A percentile compares a stretch with the other conserved stretches of the same genome.
Conservation (phyloP, 345 rosid genomes). For the Boechera retrofracta region DNA sequence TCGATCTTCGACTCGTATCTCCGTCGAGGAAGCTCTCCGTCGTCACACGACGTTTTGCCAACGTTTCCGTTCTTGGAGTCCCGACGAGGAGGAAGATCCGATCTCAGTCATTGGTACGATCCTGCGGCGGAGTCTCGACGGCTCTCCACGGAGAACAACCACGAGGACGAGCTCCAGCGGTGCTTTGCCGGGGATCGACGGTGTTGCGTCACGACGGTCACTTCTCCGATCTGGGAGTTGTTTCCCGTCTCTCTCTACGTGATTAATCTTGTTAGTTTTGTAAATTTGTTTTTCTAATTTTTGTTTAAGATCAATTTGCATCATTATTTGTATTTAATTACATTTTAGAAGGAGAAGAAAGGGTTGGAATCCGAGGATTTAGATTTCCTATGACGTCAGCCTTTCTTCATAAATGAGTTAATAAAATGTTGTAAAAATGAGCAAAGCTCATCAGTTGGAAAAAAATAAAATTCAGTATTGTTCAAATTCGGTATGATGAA, state of each 20-base stretch:
- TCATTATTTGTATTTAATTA: slow-evolving; percentile 25
- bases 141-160: slow-evolving; percentile 49
- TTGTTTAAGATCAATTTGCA: slow-evolving; percentile 22
- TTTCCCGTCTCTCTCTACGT: slow-evolving; percentile 63
- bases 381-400: slow-evolving; percentile 38
- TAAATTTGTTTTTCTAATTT: slow-evolving; percentile 10
- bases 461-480: neutral
- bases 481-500: neutral
- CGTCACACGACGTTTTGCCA: slow-evolving; percentile 66
- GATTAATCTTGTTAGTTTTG: slow-evolving; percentile 29
- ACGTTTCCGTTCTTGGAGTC: slow-evolving; percentile 50
- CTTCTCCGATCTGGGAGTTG: slow-evolving; percentile 70
- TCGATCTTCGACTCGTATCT: slow-evolving; percentile 49
- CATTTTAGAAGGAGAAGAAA: slow-evolving; percentile 32
- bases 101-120: slow-evolving; percentile 64
- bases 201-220: slow-evolving; percentile 41
- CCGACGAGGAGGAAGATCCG: slow-evolving; percentile 63
- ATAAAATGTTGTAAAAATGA: slow-evolving; percentile 24
- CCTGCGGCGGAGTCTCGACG: slow-evolving; percentile 64
- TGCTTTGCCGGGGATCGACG: slow-evolving; percentile 51
- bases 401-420: slow-evolving; percentile 24
- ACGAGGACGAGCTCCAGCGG: slow-evolving; percentile 45
- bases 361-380: slow-evolving; percentile 41
- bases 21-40: slow-evolving; percentile 60
- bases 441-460: slow-evolving; percentile 23